Base-by-base conservation (phyloP, 257 asterid species). In the Penstemon newberryi region DNA sequence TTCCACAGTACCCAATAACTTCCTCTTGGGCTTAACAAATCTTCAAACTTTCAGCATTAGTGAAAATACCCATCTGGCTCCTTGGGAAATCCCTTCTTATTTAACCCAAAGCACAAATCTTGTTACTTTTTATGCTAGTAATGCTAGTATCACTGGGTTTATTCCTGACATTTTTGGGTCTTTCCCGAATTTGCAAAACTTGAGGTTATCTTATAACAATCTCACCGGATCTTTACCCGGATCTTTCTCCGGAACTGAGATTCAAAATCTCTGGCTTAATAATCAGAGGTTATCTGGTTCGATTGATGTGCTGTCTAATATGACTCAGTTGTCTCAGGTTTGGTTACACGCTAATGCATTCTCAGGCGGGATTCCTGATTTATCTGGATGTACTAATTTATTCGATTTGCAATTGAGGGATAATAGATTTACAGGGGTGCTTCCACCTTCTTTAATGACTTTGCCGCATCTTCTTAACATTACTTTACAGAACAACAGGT, bases 361-460 rank as follows among this genome's bases (percentile, higher is more conserved):
- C 63, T 60, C 94, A 0, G 99, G 96, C 8, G 86, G 82, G 60
- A 84, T 93, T 19, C 98, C 98, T 1, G 97, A 93, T 74, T 70
- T 93, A 49, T 88, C 98, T 0, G 79, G 82, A 4, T 90, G 99
- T 59, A 56, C 73, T 13, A 79, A 71, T 75, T 62, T 93, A 63
- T 79, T 80, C 9, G 96, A 93, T 79, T 79, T 93, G 82, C 95
- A 87, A 81, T 67, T 93, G 50, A 88, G 97, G 87, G 97, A 88
- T 10, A 90, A 90, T 59, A 79, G 69, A 40, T 79, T 93, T 15
- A 86, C 98, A 15, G 98, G 98, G 1, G 61, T 87, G 38, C 77
- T 93, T 18, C 95, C 97, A 0, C 69, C 71, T 38, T 85, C 96
- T 11, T 45, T 93, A 70, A 67, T 80, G 69, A 60, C 11, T 43